Evolutionary conservation across 1,284 basidiomycete species (phyloP).

Genomic region (Rhizopogon parksii): DNA sequence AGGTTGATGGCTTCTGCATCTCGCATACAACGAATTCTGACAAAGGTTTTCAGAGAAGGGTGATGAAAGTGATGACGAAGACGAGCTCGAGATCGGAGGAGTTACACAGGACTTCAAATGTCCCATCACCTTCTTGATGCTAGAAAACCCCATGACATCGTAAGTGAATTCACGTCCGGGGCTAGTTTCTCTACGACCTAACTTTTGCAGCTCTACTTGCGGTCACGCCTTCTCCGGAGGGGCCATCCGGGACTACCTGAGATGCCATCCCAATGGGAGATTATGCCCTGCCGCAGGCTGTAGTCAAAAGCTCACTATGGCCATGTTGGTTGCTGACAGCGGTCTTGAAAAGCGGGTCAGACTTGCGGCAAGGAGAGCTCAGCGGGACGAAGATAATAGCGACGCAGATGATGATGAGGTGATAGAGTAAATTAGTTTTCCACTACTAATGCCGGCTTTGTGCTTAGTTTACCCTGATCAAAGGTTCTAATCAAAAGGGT

Average conservation of each 20-base stretch:
- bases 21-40: constrained; percentile 2
- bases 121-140: constrained; percentile 60
- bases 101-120: constrained; percentile 76
- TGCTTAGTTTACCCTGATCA: background rate
- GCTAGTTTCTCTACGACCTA: constrained; percentile 6
- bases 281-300: constrained; percentile 69
- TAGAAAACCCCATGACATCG: constrained; percentile 72
- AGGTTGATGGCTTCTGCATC: constrained; percentile 37
- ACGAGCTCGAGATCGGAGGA: constrained; percentile 78
- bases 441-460: background rate
- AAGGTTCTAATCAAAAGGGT: background rate
- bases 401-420: constrained; percentile 53
- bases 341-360: constrained; percentile 57
- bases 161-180: constrained; percentile 31
- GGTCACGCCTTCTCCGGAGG: constrained; percentile 65
- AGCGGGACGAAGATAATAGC: constrained; percentile 41
- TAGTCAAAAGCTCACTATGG: constrained; percentile 46
- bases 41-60: constrained; percentile 51
- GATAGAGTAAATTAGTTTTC: constrained; percentile 42
- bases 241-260: constrained; percentile 54
- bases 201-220: constrained; percentile 46
- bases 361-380: constrained; percentile 43
- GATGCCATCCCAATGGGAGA: constrained; percentile 28
- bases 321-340: constrained; percentile 47
- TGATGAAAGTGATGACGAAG: constrained; percentile 71